phyloP scores from a whole-genome alignment of 2,329 filamentous ascomycete species.

The Trichoderma koningii region DNA sequence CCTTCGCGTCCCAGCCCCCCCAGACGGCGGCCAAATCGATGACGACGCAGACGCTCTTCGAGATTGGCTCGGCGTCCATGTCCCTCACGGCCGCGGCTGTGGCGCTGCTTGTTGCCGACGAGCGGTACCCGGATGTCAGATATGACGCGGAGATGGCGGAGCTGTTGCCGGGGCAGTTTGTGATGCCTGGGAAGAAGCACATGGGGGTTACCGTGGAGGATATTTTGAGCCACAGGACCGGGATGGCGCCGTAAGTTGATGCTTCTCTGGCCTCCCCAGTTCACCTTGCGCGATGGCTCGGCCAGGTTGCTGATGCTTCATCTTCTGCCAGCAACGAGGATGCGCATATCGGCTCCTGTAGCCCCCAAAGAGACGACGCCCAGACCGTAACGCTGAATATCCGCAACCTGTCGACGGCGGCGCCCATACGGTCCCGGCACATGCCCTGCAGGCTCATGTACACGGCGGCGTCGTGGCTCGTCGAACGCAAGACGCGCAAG shows the following conservation, averaged over 20 bases:
- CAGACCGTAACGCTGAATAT: conserved; percentile 35
- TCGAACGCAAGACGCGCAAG: conserved; percentile 30
- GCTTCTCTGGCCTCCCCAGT: not conserved
- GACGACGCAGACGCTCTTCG: conserved; percentile 36
- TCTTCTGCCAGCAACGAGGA: conserved; percentile 32
- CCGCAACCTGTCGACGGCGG: conserved; percentile 33
- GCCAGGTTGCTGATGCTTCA: not conserved
- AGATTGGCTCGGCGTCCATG: conserved; percentile 36
- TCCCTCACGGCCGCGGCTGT: conserved; percentile 36
- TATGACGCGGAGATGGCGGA: conserved; percentile 34
- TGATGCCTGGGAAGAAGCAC: conserved; percentile 32
- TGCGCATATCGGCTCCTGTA: conserved; percentile 31
- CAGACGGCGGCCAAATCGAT: conserved; percentile 3
- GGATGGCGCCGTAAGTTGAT: conserved; percentile 32
- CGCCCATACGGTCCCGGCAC: conserved; percentile 33
- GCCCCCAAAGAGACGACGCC: conserved; percentile 31
- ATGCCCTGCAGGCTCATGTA: conserved; percentile 39
- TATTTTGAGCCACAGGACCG: conserved; percentile 34
- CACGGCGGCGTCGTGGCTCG: conserved; percentile 34
- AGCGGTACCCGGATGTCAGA: conserved; percentile 31
- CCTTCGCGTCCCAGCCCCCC: conserved; percentile 26
- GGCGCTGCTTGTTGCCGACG: conserved; percentile 33
- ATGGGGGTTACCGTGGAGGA: conserved; percentile 34
- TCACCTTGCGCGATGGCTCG: not conserved
- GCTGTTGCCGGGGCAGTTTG: conserved; percentile 36